A percentile compares a stretch with the other conserved stretches of the same genome.
These are phyloP conservation scores for Nelumbo lutea DNA, from an alignment of 164 flowering plant genomes.

Conservation along the genomic window DNA sequence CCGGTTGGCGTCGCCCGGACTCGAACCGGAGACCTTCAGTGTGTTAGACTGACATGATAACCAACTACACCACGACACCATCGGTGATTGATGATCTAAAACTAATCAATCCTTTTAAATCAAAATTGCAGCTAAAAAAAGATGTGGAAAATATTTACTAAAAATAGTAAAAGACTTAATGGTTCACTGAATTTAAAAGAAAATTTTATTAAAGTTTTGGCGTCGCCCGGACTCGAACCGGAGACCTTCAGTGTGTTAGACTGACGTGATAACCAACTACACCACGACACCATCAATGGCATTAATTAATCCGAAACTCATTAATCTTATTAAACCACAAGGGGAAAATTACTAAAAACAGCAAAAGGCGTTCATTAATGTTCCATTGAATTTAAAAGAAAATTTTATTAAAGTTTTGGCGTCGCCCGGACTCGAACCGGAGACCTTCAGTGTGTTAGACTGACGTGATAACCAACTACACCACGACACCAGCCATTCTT, in stretches of 20 bases:
- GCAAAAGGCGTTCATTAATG: no score
- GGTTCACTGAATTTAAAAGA: no score
- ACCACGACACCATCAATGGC: slow-evolving; percentile 36
- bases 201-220: slow-evolving; percentile 17
- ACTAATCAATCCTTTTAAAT: no score
- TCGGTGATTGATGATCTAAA: no score
- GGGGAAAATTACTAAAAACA: no score
- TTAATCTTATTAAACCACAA: no score
- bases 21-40: slow-evolving; percentile 92
- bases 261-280: slow-evolving; percentile 93
- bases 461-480: neutral
- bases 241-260: slow-evolving; percentile 93
- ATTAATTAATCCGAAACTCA: no score
- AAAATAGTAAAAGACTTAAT: no score
- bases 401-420: neutral
- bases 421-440: neutral
- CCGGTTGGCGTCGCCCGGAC: slow-evolving; percentile 68
- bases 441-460: neutral
- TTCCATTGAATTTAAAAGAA: no score
- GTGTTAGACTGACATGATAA: slow-evolving; percentile 91
- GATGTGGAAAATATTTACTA: no score
- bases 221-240: slow-evolving; percentile 86
- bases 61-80: slow-evolving; percentile 74
- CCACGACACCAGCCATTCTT: neutral
- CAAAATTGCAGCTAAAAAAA: no score